These are phyloP conservation scores for Fusarium ramigenum DNA, from an alignment of 2,329 filamentous ascomycete species.

Conservation along the genomic window DNA sequence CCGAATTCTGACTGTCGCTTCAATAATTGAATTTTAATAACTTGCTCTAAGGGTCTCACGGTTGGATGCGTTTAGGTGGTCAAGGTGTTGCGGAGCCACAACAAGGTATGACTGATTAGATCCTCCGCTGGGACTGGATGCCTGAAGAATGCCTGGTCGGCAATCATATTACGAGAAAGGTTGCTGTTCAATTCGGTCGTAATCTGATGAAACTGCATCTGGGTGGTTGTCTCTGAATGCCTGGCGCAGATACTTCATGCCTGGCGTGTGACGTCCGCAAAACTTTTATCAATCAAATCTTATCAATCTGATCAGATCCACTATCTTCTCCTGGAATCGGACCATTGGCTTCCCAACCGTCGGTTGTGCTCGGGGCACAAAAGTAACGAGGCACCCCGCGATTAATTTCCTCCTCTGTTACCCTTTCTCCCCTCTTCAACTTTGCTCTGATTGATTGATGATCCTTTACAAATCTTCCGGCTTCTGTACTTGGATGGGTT, in stretches of 20 bases:
- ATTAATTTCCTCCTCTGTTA: constrained; percentile 36
- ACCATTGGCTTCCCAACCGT: constrained; percentile 43
- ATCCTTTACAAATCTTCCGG: not conserved
- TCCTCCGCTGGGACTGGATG: constrained; percentile 7
- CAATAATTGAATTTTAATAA: constrained; percentile 1
- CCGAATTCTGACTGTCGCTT: not conserved
- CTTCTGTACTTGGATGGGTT: constrained; percentile 21
- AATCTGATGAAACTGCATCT: constrained; percentile 16
- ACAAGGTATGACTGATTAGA: constrained; percentile 26
- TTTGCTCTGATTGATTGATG: constrained; percentile 5
- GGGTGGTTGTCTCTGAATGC: constrained; percentile 12
- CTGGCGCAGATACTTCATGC: constrained; percentile 29
- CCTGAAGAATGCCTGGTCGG: constrained; percentile 6
- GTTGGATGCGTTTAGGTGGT: not conserved
- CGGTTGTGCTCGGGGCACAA: constrained; percentile 43
- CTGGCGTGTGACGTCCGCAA: constrained; percentile 36
- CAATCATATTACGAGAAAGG: constrained; percentile 24
- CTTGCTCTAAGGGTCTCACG: not conserved
- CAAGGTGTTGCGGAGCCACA: constrained; percentile 18
- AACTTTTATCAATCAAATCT: constrained; percentile 59
- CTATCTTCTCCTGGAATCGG: constrained; percentile 48
- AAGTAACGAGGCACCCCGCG: constrained; percentile 44
- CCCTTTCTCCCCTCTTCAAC: constrained; percentile 10
- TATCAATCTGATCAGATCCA: constrained; percentile 58
- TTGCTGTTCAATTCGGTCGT: constrained; percentile 17